Evolutionary conservation across 2,329 filamentous ascomycete genomes (phyloP), one percentile per base, ranked within the genome.

Genomic region (Ceratocystiopsis sp.): DNA sequence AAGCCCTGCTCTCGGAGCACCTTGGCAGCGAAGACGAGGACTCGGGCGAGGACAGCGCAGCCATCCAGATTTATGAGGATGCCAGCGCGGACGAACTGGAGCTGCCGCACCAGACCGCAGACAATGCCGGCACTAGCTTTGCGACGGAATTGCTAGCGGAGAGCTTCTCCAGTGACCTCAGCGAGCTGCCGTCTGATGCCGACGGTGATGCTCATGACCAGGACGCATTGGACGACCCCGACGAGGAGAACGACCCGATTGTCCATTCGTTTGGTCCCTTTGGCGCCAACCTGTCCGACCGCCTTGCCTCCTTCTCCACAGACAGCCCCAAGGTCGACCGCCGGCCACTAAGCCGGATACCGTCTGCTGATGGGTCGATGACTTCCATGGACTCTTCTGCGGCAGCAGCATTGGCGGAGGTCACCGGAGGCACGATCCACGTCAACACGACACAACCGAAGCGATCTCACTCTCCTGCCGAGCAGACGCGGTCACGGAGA

Each of bases 191-290:
- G 12, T 60, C 57, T 3, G 58, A 60, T 17, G 77, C 19, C 29
- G 38, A 93, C 49, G 78, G 82, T 1, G 65, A 62, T 13, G 63
- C 85, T 21, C 78, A 83, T 16, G 25, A 29, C 25, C 7, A 8
- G 10, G 25, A 29, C 25, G 79, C 83, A 41, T 76, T 93, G 48
- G 79, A 81, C 1, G 65, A 86, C 18, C 78, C 83, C 1, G 81
- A 89, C 52, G 87, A 95, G 64, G 89, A 96, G 61, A 95, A 95
- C 50, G 91, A 96, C 52, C 87, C 87, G 3, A 78, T 94, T 43
- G 68, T 95, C 16, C 84, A 91, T 59, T 94, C 87, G 0, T 95
- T 95, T 51, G 87, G 86, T 15, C 85, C 86, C 1, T 93, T 84
- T 55, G 86, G 85, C 37, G 82, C 83, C 43, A 84, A 94, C 56